Evolutionary conservation across 2,329 filamentous ascomycete species (phyloP).

Genomic region (Cercospora sp.): DNA sequence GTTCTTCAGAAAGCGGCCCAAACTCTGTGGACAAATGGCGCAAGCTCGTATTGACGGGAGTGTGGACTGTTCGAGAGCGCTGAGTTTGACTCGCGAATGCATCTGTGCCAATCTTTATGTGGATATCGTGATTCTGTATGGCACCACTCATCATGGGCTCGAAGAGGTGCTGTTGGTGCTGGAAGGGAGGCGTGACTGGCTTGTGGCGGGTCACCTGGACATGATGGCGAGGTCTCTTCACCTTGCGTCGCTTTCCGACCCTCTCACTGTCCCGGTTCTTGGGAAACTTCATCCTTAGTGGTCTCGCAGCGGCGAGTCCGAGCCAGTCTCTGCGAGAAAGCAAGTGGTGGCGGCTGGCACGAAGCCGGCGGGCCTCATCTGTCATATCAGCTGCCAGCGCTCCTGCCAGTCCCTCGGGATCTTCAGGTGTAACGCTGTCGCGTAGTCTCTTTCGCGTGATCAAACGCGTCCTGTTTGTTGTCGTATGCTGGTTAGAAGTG

Average conservation of each 20-base stretch:
- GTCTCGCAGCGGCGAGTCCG: slow-evolving; percentile 30
- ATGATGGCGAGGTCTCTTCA: slow-evolving; percentile 19
- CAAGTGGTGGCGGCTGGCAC: slow-evolving; percentile 25
- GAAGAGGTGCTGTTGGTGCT: slow-evolving; percentile 15
- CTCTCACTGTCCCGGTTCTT: slow-evolving; percentile 25
- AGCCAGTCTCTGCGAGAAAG: slow-evolving; percentile 38
- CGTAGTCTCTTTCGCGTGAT: not conserved
- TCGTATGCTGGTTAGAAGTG: not conserved
- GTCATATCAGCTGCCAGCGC: not conserved
- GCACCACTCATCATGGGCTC: slow-evolving; percentile 33
- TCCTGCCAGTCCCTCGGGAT: not conserved
- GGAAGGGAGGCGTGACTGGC: slow-evolving; percentile 25
- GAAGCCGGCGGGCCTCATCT: not conserved
- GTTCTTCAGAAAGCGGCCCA: slow-evolving; percentile 34
- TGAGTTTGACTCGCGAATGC: slow-evolving; percentile 36
- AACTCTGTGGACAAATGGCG: slow-evolving; percentile 29
- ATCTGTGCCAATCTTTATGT: slow-evolving; percentile 37
- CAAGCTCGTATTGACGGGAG: slow-evolving; percentile 27
- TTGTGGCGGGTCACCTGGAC: slow-evolving; percentile 18
- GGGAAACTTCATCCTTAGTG: slow-evolving; percentile 31
- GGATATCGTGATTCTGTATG: slow-evolving; percentile 26
- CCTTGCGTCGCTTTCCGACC: slow-evolving; percentile 36
- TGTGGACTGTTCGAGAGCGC: slow-evolving; percentile 21
- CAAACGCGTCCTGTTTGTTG: not conserved
- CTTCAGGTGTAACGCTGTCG: not conserved